phyloP scores from a whole-genome alignment of 805 yeast species.

The Cyberlindnera americana region DNA sequence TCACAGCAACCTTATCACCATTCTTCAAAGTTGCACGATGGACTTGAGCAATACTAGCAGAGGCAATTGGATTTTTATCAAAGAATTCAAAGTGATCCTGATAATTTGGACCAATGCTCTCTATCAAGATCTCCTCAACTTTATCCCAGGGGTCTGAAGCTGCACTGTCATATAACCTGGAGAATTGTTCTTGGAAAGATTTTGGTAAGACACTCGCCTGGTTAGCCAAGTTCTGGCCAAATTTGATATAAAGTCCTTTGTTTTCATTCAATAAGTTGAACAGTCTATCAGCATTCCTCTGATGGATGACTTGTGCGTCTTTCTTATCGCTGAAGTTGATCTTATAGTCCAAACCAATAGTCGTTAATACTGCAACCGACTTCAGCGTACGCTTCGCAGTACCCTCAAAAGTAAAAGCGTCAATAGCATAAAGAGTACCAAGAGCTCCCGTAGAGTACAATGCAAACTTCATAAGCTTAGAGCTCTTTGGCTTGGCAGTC shows the following conservation, averaged over 20 bases:
- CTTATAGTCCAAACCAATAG: constrained; percentile 62
- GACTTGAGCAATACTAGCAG: constrained; percentile 75
- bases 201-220: constrained; percentile 67
- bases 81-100: constrained; percentile 38
- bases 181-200: constrained; percentile 57
- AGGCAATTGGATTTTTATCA: constrained; percentile 61
- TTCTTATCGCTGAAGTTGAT: constrained; percentile 42
- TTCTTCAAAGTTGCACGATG: constrained; percentile 47
- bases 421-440: constrained; percentile 29
- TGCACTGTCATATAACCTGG: constrained; percentile 62
- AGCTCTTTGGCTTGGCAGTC: background rate
- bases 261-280: constrained; percentile 42
- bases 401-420: constrained; percentile 42
- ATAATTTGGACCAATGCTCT: constrained; percentile 42
- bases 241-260: constrained; percentile 65
- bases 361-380: constrained; percentile 43
- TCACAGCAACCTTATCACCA: constrained; percentile 58
- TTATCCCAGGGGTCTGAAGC: constrained; percentile 53
- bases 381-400: constrained; percentile 48
- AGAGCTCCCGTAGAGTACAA: constrained; percentile 7
- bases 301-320: constrained; percentile 55
- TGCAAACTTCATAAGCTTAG: background rate
- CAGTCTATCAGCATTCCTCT: constrained; percentile 50
- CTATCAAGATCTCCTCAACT: constrained; percentile 38
- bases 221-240: constrained; percentile 78